Percentiles rank a stretch among this genome's conserved stretches.
Conservation (phyloP, 2,329 filamentous ascomycete species). For the Ascochyta viciae-villosae region DNA sequence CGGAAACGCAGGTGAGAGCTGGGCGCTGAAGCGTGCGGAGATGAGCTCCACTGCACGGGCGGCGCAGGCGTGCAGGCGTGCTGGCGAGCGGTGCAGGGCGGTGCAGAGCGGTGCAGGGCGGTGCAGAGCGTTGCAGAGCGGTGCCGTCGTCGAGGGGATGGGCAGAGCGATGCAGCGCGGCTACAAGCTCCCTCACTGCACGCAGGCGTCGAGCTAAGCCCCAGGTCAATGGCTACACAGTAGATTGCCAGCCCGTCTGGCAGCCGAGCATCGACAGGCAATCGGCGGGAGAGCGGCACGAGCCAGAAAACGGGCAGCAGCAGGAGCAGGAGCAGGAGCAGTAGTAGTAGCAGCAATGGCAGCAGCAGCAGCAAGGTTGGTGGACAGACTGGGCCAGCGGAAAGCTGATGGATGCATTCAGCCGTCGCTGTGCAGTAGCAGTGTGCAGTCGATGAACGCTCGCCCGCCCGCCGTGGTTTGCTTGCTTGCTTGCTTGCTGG, state of each 20-base stretch:
- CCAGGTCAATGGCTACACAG: background rate
- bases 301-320: conserved; percentile 6
- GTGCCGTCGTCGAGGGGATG: conserved; percentile 8
- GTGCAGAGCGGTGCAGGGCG: background rate
- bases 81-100: background rate
- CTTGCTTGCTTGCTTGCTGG: background rate
- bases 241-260: background rate
- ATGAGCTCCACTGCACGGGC: conserved; percentile 4
- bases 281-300: conserved; percentile 12
- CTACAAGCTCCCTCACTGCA: conserved; percentile 13
- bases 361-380: background rate
- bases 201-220: conserved; percentile 8
- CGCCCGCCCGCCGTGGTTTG: background rate
- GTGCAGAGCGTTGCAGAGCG: background rate
- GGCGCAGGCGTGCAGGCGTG: background rate
- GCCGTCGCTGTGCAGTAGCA: background rate
- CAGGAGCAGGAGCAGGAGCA: background rate
- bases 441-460: background rate
- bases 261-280: conserved; percentile 11
- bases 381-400: background rate
- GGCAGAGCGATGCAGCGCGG: conserved; percentile 4
- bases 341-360: background rate
- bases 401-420: conserved; percentile 6
- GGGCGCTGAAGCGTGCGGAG: background rate
- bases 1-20: background rate